phyloP scores from a whole-genome alignment of 2,329 filamentous ascomycete species.

The Diaporthe citriasiana region DNA sequence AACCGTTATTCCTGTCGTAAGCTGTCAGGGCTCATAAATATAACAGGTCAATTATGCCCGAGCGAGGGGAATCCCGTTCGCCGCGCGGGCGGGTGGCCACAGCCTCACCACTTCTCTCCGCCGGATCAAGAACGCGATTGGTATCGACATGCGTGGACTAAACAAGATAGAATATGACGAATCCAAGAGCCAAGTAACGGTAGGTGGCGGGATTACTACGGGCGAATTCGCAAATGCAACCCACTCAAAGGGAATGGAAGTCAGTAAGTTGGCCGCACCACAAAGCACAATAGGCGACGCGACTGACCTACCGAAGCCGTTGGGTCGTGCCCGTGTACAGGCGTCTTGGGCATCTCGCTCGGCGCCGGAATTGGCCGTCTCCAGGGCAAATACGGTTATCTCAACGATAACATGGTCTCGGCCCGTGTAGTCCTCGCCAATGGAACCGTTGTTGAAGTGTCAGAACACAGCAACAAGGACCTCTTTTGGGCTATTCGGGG shows the following conservation, averaged over 20 bases:
- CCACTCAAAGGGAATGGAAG: conserved; percentile 64
- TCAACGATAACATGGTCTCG: conserved; percentile 66
- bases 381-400: conserved; percentile 66
- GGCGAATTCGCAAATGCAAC: conserved; percentile 62
- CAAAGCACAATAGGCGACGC: no score
- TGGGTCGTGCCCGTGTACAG: conserved; percentile 65
- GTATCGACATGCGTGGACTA: conserved; percentile 62
- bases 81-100: conserved; percentile 66
- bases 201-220: conserved; percentile 62
- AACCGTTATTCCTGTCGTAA: no score
- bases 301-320: conserved; percentile 52
- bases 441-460: conserved; percentile 50
- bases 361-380: conserved; percentile 71
- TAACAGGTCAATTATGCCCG: conserved; percentile 63
- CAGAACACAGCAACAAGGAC: conserved; percentile 51
- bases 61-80: conserved; percentile 61
- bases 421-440: conserved; percentile 67
- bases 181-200: conserved; percentile 60
- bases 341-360: conserved; percentile 59
- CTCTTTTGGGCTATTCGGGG: conserved; percentile 71
- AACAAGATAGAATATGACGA: conserved; percentile 57
- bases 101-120: conserved; percentile 64
- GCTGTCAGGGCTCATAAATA: background rate
- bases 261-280: background rate
- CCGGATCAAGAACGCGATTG: conserved; percentile 63